These are phyloP conservation scores for Camellia oleifera DNA, from an alignment of 179 eudicot genomes.

Conservation along the genomic window DNA sequence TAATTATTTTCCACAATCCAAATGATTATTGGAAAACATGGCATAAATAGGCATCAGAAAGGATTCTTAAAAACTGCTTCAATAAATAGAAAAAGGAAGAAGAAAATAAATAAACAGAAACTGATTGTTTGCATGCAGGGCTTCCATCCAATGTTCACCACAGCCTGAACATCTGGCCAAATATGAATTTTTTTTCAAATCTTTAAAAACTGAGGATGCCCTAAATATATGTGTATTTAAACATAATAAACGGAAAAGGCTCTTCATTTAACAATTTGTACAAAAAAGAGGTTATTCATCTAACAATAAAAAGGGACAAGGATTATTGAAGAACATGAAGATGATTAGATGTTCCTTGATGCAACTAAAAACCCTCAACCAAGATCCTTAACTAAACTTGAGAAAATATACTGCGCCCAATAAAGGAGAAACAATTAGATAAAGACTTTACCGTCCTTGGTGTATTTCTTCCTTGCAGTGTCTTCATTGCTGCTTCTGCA, in stretches of 20 bases:
- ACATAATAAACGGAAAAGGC: background rate
- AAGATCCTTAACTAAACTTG: background rate
- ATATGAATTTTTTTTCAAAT: background rate
- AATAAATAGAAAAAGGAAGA: background rate
- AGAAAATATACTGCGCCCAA: background rate
- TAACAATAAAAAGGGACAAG: background rate
- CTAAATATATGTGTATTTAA: background rate
- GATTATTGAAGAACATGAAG: background rate
- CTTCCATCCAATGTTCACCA: background rate
- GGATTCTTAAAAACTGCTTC: background rate
- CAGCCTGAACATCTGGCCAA: background rate
- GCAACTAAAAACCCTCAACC: background rate
- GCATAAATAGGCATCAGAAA: background rate
- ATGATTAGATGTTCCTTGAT: background rate
- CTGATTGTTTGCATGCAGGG: no score
- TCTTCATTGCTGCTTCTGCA: slow-evolving; percentile 81
- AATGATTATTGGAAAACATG: background rate
- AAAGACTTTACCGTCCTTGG: slow-evolving; percentile 50
- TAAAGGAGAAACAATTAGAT: background rate
- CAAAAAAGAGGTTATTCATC: background rate
- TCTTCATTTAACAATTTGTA: background rate
- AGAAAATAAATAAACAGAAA: background rate
- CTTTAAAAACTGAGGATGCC: background rate
- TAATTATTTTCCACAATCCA: background rate
- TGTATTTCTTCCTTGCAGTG: slow-evolving; percentile 59